Conservation (phyloP, 2,329 filamentous ascomycete genomes). For the Kalaharituber pfeilii region DNA sequence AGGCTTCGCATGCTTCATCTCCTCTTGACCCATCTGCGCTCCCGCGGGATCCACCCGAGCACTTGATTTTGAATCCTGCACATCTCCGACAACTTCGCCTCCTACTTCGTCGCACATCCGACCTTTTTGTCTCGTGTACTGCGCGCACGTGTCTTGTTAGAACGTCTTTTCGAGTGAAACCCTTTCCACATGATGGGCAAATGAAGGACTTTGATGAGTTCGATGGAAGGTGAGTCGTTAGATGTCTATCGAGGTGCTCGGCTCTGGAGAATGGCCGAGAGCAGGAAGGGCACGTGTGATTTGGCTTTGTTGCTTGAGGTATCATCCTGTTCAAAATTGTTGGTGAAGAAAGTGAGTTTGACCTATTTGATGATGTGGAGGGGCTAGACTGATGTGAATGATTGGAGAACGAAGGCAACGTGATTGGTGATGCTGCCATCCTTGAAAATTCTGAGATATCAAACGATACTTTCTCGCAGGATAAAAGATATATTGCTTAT, state of each 20-base stretch:
- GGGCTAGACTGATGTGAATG: not conserved
- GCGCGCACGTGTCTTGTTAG: constrained; percentile 22
- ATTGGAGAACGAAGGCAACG: not conserved
- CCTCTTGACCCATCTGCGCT: constrained; percentile 19
- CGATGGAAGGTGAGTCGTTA: constrained; percentile 22
- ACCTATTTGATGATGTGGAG: not conserved
- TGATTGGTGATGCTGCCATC: not conserved
- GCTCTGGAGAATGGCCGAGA: constrained; percentile 20
- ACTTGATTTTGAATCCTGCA: constrained; percentile 23
- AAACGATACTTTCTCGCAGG: no score
- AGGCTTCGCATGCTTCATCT: constrained; percentile 22
- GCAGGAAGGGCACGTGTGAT: constrained; percentile 21
- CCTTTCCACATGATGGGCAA: constrained; percentile 20
- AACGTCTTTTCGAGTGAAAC: constrained; percentile 23
- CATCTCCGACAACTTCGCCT: constrained; percentile 22
- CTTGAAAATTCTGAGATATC: no score
- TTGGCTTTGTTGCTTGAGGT: constrained; percentile 10
- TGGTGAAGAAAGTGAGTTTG: constrained; percentile 5
- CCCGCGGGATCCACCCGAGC: constrained; percentile 16
- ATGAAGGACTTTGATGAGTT: constrained; percentile 22
- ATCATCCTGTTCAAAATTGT: constrained; percentile 1
- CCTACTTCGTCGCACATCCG: constrained; percentile 21
- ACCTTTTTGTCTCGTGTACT: constrained; percentile 22
- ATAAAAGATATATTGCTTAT: no score
- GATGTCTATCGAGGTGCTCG: constrained; percentile 22